Evolutionary conservation across 2,329 filamentous ascomycete genomes (phyloP).

Genomic region (Pseudogymnoascus sp.): DNA sequence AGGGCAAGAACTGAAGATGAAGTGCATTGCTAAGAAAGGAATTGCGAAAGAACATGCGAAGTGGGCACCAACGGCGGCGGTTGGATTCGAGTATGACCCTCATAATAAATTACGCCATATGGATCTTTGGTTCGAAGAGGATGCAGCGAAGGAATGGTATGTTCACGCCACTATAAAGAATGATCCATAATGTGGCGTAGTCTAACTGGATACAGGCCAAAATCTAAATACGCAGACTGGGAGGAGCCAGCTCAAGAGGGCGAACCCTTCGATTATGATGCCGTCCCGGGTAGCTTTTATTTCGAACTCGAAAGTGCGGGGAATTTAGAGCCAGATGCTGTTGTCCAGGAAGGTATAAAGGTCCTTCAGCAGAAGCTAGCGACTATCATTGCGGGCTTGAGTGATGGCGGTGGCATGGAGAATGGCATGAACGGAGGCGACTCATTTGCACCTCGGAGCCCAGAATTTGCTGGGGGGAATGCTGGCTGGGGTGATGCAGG

Average conservation of each 20-base stretch:
- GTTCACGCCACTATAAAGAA: conserved; percentile 26
- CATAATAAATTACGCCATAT: conserved; percentile 91
- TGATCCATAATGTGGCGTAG: not conserved
- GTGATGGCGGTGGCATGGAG: conserved; percentile 45
- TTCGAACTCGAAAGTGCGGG: conserved; percentile 87
- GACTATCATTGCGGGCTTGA: conserved; percentile 60
- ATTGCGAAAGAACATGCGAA: conserved; percentile 99
- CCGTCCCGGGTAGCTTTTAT: conserved; percentile 77
- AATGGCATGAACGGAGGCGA: conserved; percentile 37
- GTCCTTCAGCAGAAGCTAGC: conserved; percentile 87
- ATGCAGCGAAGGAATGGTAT: conserved; percentile 76
- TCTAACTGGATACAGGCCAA: conserved; percentile 51
- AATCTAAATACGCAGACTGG: conserved; percentile 68
- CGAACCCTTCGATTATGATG: conserved; percentile 85
- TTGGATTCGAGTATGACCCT: conserved; percentile 97
- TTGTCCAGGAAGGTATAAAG: conserved; percentile 80
- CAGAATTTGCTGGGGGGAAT: conserved; percentile 49
- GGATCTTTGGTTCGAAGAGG: conserved; percentile 90
- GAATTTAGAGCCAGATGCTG: conserved; percentile 78
- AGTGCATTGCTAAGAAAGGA: conserved; percentile 93
- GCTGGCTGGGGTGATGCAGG: conserved; percentile 49
- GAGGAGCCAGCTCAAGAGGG: conserved; percentile 74
- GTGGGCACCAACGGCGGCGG: conserved; percentile 85
- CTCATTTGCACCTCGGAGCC: conserved; percentile 56
- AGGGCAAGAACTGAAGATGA: conserved; percentile 82